These are phyloP conservation scores for Dictyostelium discoideum DNA, from an alignment of 78 protist species.

Conservation along the genomic window DNA sequence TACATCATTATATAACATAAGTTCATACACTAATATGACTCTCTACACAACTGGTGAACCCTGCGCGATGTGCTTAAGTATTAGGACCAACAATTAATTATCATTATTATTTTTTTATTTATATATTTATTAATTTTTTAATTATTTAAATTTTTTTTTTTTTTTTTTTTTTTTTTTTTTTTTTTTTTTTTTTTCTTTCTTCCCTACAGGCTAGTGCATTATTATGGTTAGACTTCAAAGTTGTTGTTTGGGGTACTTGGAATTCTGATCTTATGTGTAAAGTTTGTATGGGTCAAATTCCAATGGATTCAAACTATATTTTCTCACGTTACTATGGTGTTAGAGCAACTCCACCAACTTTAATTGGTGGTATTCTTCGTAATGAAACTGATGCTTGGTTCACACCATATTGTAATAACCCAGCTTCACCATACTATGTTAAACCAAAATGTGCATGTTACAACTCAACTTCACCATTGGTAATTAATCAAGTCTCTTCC, in stretches of 20 bases:
- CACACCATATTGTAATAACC: slow-evolving; percentile 1
- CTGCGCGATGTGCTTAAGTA: slow-evolving; percentile 55
- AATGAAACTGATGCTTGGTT: slow-evolving; percentile 27
- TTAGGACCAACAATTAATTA: no score
- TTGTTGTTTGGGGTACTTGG: slow-evolving; percentile 35
- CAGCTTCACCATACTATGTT: slow-evolving; percentile 25
- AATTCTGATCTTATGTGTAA: slow-evolving; percentile 10
- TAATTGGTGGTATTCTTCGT: slow-evolving; percentile 40
- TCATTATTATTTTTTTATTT: no score
- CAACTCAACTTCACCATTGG: neutral
- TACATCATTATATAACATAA: neutral
- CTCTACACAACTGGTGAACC: slow-evolving; percentile 67
- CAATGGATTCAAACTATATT: slow-evolving; percentile 39
- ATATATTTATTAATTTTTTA: no score
- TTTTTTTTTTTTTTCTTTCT: neutral
- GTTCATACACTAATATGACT: neutral
- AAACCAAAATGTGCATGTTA: slow-evolving; percentile 36
- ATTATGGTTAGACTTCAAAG: slow-evolving; percentile 38
- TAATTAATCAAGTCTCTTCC: neutral
- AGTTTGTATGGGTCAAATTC: slow-evolving; percentile 47
- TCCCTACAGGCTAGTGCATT: neutral
- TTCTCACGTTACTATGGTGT: slow-evolving; percentile 35
- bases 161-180: no score
- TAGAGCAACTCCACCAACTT: neutral
- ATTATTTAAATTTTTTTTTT: no score